A percentile compares a stretch with the other conserved stretches of the same genome.
Conservation (phyloP, 495 filamentous ascomycete species). For the Penicillium robsamsonii region DNA sequence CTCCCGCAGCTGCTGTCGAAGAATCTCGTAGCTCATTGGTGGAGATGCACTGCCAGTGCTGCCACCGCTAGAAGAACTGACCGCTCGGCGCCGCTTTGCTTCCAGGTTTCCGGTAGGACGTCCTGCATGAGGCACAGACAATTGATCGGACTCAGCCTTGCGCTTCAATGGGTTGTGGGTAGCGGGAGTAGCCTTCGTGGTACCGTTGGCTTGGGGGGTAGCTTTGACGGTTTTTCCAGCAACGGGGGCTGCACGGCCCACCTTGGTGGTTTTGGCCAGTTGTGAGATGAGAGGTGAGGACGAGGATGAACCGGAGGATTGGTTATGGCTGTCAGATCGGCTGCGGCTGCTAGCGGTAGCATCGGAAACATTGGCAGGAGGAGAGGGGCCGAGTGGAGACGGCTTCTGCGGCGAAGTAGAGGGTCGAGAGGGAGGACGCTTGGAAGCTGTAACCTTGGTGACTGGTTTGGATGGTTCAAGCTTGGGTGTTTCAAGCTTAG, state of each 20-base stretch:
- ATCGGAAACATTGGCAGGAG: constrained; percentile 72
- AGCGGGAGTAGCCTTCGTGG: constrained; percentile 24
- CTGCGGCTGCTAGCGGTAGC: constrained; percentile 44
- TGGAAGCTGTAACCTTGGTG: constrained; percentile 33
- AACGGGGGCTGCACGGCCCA: constrained; percentile 8
- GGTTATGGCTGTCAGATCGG: constrained; percentile 43
- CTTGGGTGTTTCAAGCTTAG: constrained; percentile 28
- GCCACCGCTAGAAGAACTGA: constrained; percentile 44
- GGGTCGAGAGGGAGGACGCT: constrained; percentile 38
- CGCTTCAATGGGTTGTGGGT: constrained; percentile 48
- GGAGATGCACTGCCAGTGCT: constrained; percentile 50
- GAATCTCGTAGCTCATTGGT: constrained; percentile 42
- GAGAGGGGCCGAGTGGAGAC: constrained; percentile 71
- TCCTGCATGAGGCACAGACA: constrained; percentile 25
- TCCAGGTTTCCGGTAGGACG: constrained; percentile 37
- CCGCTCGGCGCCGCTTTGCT: constrained; percentile 46
- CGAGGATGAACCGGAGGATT: constrained; percentile 44
- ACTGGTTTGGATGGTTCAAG: constrained; percentile 24
- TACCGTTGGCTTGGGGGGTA: constrained; percentile 26
- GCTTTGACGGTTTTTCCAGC: constrained; percentile 13
- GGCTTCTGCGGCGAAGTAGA: constrained; percentile 66
- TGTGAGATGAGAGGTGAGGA: constrained; percentile 46
- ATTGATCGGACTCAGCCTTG: constrained; percentile 42
- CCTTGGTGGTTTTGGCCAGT: constrained; percentile 30
- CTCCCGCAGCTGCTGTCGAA: constrained; percentile 43